Evolutionary conservation across 2,329 filamentous ascomycete species (phyloP), one percentile per base, ranked within the genome.

Genomic region (Scolecobasidium constrictum): DNA sequence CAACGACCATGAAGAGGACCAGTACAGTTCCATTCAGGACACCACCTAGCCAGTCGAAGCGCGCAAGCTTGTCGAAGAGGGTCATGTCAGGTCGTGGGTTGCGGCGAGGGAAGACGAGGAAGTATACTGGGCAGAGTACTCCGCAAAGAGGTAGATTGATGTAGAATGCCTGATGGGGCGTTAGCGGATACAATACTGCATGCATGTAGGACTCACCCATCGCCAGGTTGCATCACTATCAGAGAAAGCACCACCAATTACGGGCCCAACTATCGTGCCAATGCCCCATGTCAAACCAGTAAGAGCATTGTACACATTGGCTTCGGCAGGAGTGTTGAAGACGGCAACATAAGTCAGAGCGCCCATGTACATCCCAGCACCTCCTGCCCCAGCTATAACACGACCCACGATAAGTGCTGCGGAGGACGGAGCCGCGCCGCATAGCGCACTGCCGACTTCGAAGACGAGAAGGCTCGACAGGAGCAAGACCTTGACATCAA

Each of bases 141-240:
- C 56, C 72, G 2, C 70, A 61, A 34, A 70, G 54, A 26, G 62
- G 54, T 1, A 77, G 59, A 48, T 77, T 78, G 57, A 78, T 68
- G 49, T 79, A 79, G 50, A 72, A 72, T 0, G 61, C 62, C 26
- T 31, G 26, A 9, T 69, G 65, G 20, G 75, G 19, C 18, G 66
- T 62, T 19, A 66, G 58, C 1, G 69, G 65, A 3, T 61, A 50
- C 28, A 63, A 58, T 4, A 63, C 53, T 61, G 53, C 1, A 77
- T 59, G 49, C 77, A 78, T 57, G 78, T 68, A 49, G 78, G 78
- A 50, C 72, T 72, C 0, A 61, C 62, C 55, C 56, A 60, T 50
- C 56, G 44, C 57, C 57, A 60, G 18, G 50, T 55, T 5, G 53
- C 50, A 18, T 20, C 19, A 15, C 41, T 47, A 7, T 50, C 47